Evolutionary conservation across 139 green algal species (phyloP), one percentile per base, ranked within the genome.

Genomic region (Pseudopediastrum boryanum): DNA sequence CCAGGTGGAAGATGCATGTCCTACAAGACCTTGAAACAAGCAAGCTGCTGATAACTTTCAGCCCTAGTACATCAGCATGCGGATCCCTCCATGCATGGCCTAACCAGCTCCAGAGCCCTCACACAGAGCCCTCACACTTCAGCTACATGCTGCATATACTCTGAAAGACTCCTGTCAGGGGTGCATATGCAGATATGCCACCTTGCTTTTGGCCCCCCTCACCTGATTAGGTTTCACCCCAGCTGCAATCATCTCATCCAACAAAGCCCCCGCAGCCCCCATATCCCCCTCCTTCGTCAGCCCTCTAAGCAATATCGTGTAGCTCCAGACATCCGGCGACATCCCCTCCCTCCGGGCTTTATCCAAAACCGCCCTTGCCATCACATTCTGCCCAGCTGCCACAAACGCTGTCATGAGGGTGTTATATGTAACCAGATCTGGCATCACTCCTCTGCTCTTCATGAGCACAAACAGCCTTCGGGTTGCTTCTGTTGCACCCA

Each of bases 391-490:
- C 8, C 88, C 83, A n/a, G 67, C 78, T 6, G 41, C 50, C 42
- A 89, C 89, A 36, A 91, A 88, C 1, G 83, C 87, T 1, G 77
- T 59, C 31, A 94, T 41, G 12, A 95, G 77, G 2, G 78, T 94
- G 82, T 94, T 94, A 58, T 91, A 95, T 0, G 87, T 93, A 5
- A 90, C 83, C 25, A 65, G 67, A 23, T 86, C 87, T 42, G 86
- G 81, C 29, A 25, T 23, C 31, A 88, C 46, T 0, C 78, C 78
- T 0, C 36, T 58, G 9, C 51, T 27, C 13, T 68, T 65, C 85
- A 95, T 88, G 29, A 66, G 59, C 21, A 75, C 70, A 29, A 95
- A 77, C 12, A 85, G 23, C 29, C 63, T 31, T 1, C 74, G 51
- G 71, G 92, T 75, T 2, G 56, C 69, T 38, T 52, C 65, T 50